Percentiles rank a stretch among this genome's conserved stretches.
Evolutionary conservation across 2,329 filamentous ascomycete species (phyloP).

Genomic region (Aureobasidium namibiae): DNA sequence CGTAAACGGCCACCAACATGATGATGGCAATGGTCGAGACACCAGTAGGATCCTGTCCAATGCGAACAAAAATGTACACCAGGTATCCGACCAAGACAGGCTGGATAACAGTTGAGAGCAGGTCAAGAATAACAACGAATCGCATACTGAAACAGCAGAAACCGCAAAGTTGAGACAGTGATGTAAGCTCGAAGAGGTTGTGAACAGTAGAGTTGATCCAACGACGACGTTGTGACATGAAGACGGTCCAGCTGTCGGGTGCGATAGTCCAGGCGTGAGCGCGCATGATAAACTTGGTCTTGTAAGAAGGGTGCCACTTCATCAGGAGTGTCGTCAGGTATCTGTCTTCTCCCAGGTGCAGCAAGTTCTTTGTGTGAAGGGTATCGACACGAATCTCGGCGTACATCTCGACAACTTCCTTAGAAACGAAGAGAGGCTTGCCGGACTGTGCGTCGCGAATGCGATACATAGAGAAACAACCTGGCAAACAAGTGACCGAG

Average conservation of each 20-base stretch:
- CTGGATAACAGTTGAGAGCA: conserved; percentile 85
- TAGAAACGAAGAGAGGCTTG: conserved; percentile 92
- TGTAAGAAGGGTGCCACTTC: conserved; percentile 87
- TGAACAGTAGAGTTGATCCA: conserved; percentile 99
- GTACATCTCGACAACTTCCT: conserved; percentile 81
- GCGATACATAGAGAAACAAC: conserved; percentile 99
- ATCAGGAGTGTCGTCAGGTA: conserved; percentile 91
- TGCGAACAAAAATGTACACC: conserved; percentile 72
- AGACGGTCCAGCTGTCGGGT: conserved; percentile 86
- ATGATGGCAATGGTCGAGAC: conserved; percentile 83
- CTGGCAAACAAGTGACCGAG: conserved; percentile 92
- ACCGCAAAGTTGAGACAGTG: conserved; percentile 86
- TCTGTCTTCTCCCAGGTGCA: conserved; percentile 95
- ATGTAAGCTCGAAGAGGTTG: conserved; percentile 92
- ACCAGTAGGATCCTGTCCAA: conserved; percentile 52
- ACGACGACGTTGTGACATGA: conserved; percentile 94
- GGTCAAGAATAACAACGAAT: conserved; percentile 90
- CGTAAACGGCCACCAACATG: conserved; percentile 89
- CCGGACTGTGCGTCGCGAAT: conserved; percentile 89
- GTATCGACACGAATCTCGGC: conserved; percentile 93
- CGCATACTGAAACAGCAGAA: conserved; percentile 99
- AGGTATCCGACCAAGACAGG: conserved; percentile 89
- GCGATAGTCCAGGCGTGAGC: conserved; percentile 97
- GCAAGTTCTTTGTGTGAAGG: conserved; percentile 95
- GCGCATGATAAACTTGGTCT: conserved; percentile 92